These are phyloP conservation scores for Solanum paucissectum DNA, from an alignment of 257 asterid genomes.

Conservation along the genomic window DNA sequence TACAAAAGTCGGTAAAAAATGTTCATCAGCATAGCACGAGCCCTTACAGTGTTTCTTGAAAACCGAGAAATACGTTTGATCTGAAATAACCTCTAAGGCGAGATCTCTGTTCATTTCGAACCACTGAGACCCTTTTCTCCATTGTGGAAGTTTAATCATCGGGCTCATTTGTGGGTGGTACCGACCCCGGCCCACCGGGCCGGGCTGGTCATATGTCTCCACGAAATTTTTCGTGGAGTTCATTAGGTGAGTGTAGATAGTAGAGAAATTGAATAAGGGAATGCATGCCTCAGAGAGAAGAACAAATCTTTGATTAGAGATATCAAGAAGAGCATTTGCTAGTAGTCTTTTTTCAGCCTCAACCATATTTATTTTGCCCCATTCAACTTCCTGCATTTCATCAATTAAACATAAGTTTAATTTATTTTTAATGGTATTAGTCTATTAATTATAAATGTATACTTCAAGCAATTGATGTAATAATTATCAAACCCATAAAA, in stretches of 20 bases:
- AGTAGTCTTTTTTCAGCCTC: slow-evolving; percentile 82
- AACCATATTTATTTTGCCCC: slow-evolving; percentile 81
- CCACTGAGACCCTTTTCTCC: slow-evolving; percentile 96
- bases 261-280: slow-evolving; percentile 73
- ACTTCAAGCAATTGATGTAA: background rate
- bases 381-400: slow-evolving; percentile 45
- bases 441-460: background rate
- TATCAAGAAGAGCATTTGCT: slow-evolving; percentile 81
- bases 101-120: slow-evolving; percentile 55
- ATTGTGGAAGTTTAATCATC: slow-evolving; percentile 27
- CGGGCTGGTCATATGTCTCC: slow-evolving; percentile 36
- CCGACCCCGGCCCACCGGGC: slow-evolving; percentile 67
- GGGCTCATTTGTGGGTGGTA: slow-evolving; percentile 48
- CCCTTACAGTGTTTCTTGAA: slow-evolving; percentile 42
- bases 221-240: slow-evolving; percentile 49
- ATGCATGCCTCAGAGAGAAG: slow-evolving; percentile 84
- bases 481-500: background rate
- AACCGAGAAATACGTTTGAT: slow-evolving; percentile 28
- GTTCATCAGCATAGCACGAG: slow-evolving; percentile 71
- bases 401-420: background rate
- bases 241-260: slow-evolving; percentile 51
- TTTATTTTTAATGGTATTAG: background rate
- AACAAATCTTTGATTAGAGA: slow-evolving; percentile 68
- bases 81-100: slow-evolving; percentile 56
- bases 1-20: slow-evolving; percentile 69